phyloP scores from a whole-genome alignment of 768 basidiomycete genomes.

The Chalciporus pseudorubinellus region DNA sequence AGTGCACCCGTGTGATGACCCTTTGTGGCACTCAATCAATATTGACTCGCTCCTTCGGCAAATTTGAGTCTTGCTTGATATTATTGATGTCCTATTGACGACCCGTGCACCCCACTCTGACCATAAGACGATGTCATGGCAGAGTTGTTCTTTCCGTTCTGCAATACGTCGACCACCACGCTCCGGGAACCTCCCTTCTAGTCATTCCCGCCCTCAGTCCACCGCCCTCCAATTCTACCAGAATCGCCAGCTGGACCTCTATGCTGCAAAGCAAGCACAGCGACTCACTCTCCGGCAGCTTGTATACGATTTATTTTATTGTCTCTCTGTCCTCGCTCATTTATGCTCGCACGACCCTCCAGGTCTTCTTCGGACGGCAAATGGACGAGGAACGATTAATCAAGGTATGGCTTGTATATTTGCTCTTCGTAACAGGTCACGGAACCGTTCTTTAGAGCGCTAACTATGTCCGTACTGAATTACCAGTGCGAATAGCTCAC shows the following conservation, averaged over 20 bases:
- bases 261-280: constrained; percentile 71
- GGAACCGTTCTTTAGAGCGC: constrained; percentile 55
- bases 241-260: constrained; percentile 77
- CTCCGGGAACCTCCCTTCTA: constrained; percentile 13
- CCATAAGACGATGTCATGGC: constrained; percentile 27
- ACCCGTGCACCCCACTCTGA: neutral
- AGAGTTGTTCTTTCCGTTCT: constrained; percentile 8
- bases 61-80: neutral
- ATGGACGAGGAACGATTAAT: constrained; percentile 78
- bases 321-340: neutral
- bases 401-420: constrained; percentile 45
- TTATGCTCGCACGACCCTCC: neutral
- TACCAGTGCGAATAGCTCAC: constrained; percentile 86
- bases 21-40: neutral
- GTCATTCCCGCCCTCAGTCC: constrained; percentile 25
- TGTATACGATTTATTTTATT: constrained; percentile 39
- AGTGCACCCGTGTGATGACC: too few relatives aligned
- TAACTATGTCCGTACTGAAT: constrained; percentile 86
- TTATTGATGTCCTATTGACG: constrained; percentile 3
- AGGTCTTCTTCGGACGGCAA: constrained; percentile 86
- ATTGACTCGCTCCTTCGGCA: neutral
- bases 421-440: neutral
- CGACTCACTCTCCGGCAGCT: constrained; percentile 76
- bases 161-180: neutral
- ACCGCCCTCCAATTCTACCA: constrained; percentile 71